Evolutionary conservation across 495 filamentous ascomycete genomes (phyloP).

Genomic region (Penicillium lagena): DNA sequence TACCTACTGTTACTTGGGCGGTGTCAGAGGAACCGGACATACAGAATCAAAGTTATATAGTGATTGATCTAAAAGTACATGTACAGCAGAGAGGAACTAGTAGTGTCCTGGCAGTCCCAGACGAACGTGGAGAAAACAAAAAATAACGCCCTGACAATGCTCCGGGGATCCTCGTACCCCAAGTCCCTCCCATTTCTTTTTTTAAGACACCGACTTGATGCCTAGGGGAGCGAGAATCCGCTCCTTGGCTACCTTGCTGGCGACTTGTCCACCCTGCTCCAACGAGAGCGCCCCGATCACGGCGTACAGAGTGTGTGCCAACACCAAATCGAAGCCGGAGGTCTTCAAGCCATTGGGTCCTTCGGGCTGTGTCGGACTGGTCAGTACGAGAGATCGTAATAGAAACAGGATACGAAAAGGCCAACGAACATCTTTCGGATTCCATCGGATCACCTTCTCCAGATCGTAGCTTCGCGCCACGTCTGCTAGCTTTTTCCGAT

Average conservation of each 20-base stretch:
- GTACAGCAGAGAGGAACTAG: conserved; percentile 12
- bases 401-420: neutral
- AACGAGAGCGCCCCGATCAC: conserved; percentile 83
- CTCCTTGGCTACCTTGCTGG: conserved; percentile 67
- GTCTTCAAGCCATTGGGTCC: conserved; percentile 55
- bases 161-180: conserved; percentile 22
- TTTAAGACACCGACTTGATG: conserved; percentile 26
- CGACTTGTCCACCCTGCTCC: conserved; percentile 74
- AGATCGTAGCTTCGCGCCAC: conserved; percentile 67
- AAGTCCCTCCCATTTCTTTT: conserved; percentile 10
- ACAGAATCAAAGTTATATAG: conserved; percentile 4
- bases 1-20: conserved; percentile 64
- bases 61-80: conserved; percentile 23
- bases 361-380: too few species aligned
- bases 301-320: conserved; percentile 72
- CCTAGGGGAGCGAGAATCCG: conserved; percentile 60
- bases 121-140: conserved; percentile 14
- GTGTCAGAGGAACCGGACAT: conserved; percentile 88
- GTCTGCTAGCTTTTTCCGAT: conserved; percentile 52
- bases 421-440: conserved; percentile 60
- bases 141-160: conserved; percentile 37
- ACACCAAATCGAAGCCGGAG: conserved; percentile 68
- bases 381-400: neutral
- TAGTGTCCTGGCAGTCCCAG: too few species aligned
- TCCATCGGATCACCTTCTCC: conserved; percentile 74